Conservation (phyloP, 306 rosid species). For the Lotus japonicus region DNA sequence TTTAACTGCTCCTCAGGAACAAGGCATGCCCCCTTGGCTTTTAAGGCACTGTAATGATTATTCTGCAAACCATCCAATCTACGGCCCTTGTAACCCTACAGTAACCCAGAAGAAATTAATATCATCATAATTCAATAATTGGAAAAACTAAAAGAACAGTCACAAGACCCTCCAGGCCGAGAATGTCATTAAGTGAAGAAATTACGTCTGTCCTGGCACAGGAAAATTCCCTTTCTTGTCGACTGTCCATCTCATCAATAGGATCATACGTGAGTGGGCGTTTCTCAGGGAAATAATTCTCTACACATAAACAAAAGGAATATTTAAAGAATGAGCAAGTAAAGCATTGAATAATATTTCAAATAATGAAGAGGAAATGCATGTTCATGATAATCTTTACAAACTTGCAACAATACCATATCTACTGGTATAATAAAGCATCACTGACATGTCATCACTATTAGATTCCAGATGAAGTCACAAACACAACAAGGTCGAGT, state of each 20-base stretch:
- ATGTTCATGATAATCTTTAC: background rate
- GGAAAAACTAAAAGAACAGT: background rate
- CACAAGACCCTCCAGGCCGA: background rate
- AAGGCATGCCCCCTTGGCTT: conserved; percentile 38
- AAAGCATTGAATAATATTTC: conserved; percentile 2
- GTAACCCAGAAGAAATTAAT: background rate
- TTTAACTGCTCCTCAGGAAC: conserved; percentile 69
- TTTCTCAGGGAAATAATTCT: conserved; percentile 13
- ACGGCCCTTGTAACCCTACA: conserved; percentile 62
- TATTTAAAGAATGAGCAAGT: background rate
- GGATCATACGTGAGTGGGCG: conserved; percentile 8
- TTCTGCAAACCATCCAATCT: conserved; percentile 46
- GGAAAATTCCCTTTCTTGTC: conserved; percentile 31
- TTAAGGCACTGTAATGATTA: conserved; percentile 17
- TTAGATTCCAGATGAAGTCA: background rate
- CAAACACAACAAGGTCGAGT: background rate
- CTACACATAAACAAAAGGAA: conserved; percentile 25
- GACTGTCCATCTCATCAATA: conserved; percentile 21
- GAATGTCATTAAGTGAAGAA: background rate
- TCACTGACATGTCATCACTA: background rate
- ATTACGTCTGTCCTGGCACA: conserved; percentile 62
- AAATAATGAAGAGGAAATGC: background rate
- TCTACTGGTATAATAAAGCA: background rate
- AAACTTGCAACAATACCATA: background rate
- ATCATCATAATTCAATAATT: background rate